Percentiles rank a stretch among this genome's conserved stretches.
Evolutionary conservation across 768 basidiomycete genomes (phyloP).

Genomic region (Holtermanniella nyarrowii): DNA sequence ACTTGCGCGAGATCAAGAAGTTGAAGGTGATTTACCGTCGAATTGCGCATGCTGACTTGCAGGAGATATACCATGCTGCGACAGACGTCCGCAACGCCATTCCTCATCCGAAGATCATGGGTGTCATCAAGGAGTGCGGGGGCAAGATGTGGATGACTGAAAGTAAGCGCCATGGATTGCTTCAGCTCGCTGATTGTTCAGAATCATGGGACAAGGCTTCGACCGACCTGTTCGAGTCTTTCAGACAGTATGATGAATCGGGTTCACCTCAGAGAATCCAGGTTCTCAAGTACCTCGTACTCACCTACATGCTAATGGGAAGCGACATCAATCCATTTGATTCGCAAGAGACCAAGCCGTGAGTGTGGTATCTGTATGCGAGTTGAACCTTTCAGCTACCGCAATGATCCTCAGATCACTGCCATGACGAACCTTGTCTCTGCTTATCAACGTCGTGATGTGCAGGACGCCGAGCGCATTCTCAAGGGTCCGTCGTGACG

Average conservation of each 20-base stretch:
- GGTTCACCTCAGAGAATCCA: slow-evolving; percentile 94
- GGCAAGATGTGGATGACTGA: slow-evolving; percentile 99
- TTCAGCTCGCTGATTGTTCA: slow-evolving; percentile 35
- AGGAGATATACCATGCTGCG: slow-evolving; percentile 97
- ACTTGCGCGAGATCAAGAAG: slow-evolving; percentile 89
- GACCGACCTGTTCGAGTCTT: slow-evolving; percentile 97
- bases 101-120: slow-evolving; percentile 96
- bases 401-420: slow-evolving; percentile 88
- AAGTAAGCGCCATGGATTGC: slow-evolving; percentile 48
- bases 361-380: slow-evolving; percentile 27
- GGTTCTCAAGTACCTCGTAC: slow-evolving; percentile 93
- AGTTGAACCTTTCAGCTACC: slow-evolving; percentile 54
- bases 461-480: slow-evolving; percentile 95
- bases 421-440: slow-evolving; percentile 97
- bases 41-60: slow-evolving; percentile 1
- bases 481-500: slow-evolving; percentile 54
- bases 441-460: slow-evolving; percentile 91
- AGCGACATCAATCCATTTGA: slow-evolving; percentile 99
- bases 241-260: slow-evolving; percentile 96
- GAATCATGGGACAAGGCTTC: slow-evolving; percentile 95
- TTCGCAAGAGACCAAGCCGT: slow-evolving; percentile 99
- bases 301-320: slow-evolving; percentile 96
- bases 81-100: slow-evolving; percentile 89
- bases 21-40: slow-evolving; percentile 55
- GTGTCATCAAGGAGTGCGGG: slow-evolving; percentile 96